Evolutionary conservation across 2,329 filamentous ascomycete genomes (phyloP).

Genomic region (Eutypella sp.): DNA sequence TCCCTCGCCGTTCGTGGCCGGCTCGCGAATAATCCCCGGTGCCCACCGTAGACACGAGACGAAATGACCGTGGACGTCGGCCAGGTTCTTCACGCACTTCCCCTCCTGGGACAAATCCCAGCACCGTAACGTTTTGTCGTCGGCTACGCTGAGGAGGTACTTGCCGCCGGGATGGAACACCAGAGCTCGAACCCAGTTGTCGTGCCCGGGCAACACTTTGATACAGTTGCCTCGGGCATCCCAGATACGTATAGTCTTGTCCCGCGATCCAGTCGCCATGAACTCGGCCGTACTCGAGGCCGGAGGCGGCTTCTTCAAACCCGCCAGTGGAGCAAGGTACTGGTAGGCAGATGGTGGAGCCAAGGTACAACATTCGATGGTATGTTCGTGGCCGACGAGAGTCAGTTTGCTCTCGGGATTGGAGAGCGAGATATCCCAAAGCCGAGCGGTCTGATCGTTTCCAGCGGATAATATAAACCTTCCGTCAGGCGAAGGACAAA

Average conservation of each 20-base stretch:
- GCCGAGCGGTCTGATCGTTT: slow-evolving; percentile 72
- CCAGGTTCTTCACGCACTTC: slow-evolving; percentile 78
- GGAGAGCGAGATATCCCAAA: slow-evolving; percentile 77
- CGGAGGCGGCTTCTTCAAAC: slow-evolving; percentile 75
- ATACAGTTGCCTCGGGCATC: slow-evolving; percentile 79
- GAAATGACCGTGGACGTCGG: slow-evolving; percentile 77
- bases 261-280: slow-evolving; percentile 80
- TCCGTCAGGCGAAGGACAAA: slow-evolving; percentile 77
- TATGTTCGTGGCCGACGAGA: slow-evolving; percentile 81
- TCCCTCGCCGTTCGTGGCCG: slow-evolving; percentile 35
- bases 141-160: slow-evolving; percentile 77
- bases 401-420: slow-evolving; percentile 69
- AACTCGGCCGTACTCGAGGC: slow-evolving; percentile 75
- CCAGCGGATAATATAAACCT: slow-evolving; percentile 78
- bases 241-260: slow-evolving; percentile 90
- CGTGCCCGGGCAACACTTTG: slow-evolving; percentile 80
- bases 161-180: slow-evolving; percentile 91
- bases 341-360: slow-evolving; percentile 74
- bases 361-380: slow-evolving; percentile 79
- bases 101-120: slow-evolving; percentile 92
- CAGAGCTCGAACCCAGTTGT: slow-evolving; percentile 86
- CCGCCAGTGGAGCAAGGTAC: slow-evolving; percentile 72
- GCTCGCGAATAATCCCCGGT: slow-evolving; percentile 64
- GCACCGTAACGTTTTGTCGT: slow-evolving; percentile 89
- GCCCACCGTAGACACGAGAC: slow-evolving; percentile 86